Evolutionary conservation across 176 grass and related monocot species (phyloP), one percentile per base, ranked within the genome.

Genomic region (Tillandsia fasciculata): DNA sequence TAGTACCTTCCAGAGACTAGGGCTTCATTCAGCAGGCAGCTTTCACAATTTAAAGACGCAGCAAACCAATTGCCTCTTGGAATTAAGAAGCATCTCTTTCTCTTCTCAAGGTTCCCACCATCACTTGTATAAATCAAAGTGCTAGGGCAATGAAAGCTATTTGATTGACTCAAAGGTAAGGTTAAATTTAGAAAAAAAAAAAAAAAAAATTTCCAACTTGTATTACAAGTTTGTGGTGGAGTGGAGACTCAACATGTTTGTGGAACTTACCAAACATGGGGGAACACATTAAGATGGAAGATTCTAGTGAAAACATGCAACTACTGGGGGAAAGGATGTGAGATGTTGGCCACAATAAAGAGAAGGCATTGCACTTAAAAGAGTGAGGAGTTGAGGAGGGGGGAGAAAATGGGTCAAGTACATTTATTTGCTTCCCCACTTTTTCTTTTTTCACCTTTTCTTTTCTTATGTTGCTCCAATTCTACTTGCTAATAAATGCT

Each of bases 271-370:
- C 42, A 70, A 78, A 54, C 76, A 65, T 48, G 50, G 56, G 63
- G 17, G 14, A 65, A 48, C 64, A 50, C 65, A 52, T 9, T 51
- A 50, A 12, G 53, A 65, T 7, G 12, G 50, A 5, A 8, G 48
- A 6, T 24, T 48, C 64, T 26, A 29, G 0, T 52, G 47, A 67
- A 67, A 67, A 67, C 71, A 76, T 79, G 75, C 23, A 70, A 7
- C 51, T 51, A 78, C 33, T 42, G 33, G 33, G 78, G 52, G 24
- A 17, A 49, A 26, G 53, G 83, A 86, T 74, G 83, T 78, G 74
- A 86, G 70, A 86, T 86, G 78, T 86, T 75, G 73, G 83, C 78
- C 79, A 82, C 57, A 66, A 70, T 78, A 47, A 65, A 51, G 42
- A 81, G 67, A 73, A 65, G 9, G 64, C 13, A 58, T 51, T 9